phyloP scores from a whole-genome alignment of 176 grass and related monocot genomes.

The Olyra latifolia region DNA sequence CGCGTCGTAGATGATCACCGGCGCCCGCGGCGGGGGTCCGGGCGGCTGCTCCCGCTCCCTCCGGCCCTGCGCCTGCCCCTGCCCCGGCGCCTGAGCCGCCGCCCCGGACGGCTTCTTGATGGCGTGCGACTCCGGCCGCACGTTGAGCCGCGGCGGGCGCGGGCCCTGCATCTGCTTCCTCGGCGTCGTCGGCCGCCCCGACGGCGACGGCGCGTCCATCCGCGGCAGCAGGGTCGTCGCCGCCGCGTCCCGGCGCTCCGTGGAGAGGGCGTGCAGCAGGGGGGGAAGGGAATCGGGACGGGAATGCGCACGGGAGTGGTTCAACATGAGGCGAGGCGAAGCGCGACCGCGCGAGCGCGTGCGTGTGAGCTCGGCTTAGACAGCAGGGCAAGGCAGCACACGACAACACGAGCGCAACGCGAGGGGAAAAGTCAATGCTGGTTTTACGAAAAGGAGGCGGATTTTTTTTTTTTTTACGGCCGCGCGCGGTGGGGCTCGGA shows the following conservation, averaged over 20 bases:
- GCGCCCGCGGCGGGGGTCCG: background rate
- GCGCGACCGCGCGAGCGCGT: background rate
- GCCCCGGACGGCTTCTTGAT: constrained; percentile 65
- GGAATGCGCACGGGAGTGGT: constrained; percentile 7
- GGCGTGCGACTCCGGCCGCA: constrained; percentile 73
- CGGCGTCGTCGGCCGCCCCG: constrained; percentile 35
- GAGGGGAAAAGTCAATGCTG: constrained; percentile 31
- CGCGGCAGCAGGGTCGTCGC: background rate
- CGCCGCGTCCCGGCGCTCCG: background rate
- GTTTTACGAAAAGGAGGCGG: background rate
- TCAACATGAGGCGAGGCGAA: constrained; percentile 10
- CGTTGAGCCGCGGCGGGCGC: constrained; percentile 65
- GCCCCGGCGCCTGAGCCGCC: background rate
- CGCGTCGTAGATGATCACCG: constrained; percentile 95
- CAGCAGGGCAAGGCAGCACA: background rate
- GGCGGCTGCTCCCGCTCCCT: background rate
- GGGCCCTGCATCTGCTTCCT: constrained; percentile 74
- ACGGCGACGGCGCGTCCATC: constrained; percentile 46
- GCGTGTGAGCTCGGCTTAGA: background rate
- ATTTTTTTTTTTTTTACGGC: background rate
- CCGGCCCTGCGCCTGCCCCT: background rate
- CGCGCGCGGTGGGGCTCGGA: constrained; percentile 18
- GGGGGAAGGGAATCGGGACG: constrained; percentile 4
- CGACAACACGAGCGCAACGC: too few species aligned
- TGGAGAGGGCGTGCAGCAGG: constrained; percentile 25